These are phyloP conservation scores for Boletus fagicola DNA, from an alignment of 768 basidiomycete species.

Conservation along the genomic window DNA sequence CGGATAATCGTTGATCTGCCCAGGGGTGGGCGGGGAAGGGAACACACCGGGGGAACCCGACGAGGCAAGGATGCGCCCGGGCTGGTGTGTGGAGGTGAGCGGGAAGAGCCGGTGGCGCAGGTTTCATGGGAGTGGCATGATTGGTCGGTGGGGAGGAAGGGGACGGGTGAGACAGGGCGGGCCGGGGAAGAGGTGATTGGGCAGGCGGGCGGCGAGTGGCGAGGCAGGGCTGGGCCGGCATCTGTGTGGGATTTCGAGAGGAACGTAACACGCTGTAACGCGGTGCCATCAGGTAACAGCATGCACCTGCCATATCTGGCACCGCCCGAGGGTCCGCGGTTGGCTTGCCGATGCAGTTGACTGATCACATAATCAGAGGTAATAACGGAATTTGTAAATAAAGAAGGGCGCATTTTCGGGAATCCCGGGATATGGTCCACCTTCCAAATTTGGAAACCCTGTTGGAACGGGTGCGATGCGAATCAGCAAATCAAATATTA, in stretches of 20 bases:
- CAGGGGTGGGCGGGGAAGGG: constrained; percentile 13
- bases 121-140: constrained; percentile 10
- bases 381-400: constrained; percentile 34
- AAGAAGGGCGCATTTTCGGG: constrained; percentile 25
- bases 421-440: constrained; percentile 25
- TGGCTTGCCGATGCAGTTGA: constrained; percentile 26
- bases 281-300: constrained; percentile 27
- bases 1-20: too few relatives aligned
- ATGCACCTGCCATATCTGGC: constrained; percentile 19
- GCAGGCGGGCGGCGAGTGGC: constrained; percentile 20
- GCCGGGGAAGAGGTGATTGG: constrained; percentile 9
- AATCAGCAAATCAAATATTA: constrained; percentile 41
- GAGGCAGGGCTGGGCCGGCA: constrained; percentile 28
- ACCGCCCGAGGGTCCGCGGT: constrained; percentile 36
- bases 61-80: not conserved
- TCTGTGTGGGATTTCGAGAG: constrained; percentile 20
- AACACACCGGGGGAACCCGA: constrained; percentile 21
- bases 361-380: constrained; percentile 30
- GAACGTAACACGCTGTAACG: constrained; percentile 25
- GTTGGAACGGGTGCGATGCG: constrained; percentile 33
- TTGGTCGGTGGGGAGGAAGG: constrained; percentile 1
- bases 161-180: constrained; percentile 15
- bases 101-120: constrained; percentile 30
- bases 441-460: constrained; percentile 15
- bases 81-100: not conserved